Base-by-base conservation (phyloP, 1,284 basidiomycete genomes). In the Tylopilus sp. region DNA sequence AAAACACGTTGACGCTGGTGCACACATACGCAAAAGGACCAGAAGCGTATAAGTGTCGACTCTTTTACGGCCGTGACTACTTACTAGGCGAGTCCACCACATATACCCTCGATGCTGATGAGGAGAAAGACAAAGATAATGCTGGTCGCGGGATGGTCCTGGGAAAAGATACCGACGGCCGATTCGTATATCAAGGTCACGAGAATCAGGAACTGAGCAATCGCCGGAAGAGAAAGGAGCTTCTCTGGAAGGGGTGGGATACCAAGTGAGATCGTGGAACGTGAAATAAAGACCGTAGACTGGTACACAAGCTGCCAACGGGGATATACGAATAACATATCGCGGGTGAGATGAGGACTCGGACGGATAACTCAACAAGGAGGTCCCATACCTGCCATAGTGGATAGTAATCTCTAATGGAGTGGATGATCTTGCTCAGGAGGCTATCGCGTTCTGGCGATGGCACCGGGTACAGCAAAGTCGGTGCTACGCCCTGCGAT, bases 261-360 rank as follows among this genome's bases (percentile, higher is more conserved):
- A 10, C 89, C 90, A 40, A 97, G 69, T 1, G 92, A 91, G 45
- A 96, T 88, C 4, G 92, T 89, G 0, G 94, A 96, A 3, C 96
- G 88, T 1, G 94, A 97, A 53, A 98, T 66, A 73, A 99, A 99
- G 42, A 99, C 95, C 41, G 94, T 93, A 14, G 88, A 83, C 76
- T 99, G 91, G 66, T 93, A 91, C 28, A 88, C 80, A 39, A 90
- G 77, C 82, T 89, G 24, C 2, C 12, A 21, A 57, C 30, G 15
- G 24, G 26, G 36, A 37, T 42, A 28, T 15, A 30, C 26, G 20
- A 30, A 67, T 51, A 61, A 70, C 4, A 65, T 44, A 9, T 53
- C 51, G 38, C 36, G 46, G 34, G 35, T 62, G 12, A 62, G 59
- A 41, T 28, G 9, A 4, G n/a, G 34, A 40, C 21, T 50, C 20